Evolutionary conservation across 257 asterid genomes (phyloP).

Genomic region (Solanum appendiculatum): DNA sequence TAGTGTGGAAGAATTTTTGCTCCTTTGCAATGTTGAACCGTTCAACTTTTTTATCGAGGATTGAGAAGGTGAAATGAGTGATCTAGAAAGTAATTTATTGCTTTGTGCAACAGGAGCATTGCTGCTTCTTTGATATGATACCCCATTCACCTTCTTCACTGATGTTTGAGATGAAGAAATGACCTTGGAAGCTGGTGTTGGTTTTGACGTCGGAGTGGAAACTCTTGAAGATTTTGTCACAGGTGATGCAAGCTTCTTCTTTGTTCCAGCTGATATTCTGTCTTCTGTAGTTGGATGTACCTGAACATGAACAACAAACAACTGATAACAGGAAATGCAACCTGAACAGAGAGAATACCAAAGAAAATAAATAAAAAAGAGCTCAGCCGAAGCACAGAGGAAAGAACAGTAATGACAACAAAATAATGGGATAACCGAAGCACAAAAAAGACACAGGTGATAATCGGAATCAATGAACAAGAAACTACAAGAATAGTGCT

Average conservation of each 20-base stretch:
- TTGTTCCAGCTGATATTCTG: conserved; percentile 15
- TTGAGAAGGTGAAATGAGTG: neutral
- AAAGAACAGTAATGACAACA: neutral
- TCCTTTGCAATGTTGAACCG: conserved; percentile 22
- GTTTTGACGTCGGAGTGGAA: conserved; percentile 23
- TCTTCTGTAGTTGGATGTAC: conserved; percentile 38
- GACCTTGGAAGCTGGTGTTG: neutral
- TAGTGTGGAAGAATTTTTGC: conserved; percentile 21
- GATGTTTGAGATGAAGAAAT: conserved; percentile 22
- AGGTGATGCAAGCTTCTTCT: conserved; percentile 39
- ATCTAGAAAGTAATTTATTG: conserved; percentile 30
- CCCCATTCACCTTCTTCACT: conserved; percentile 25
- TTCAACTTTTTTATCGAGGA: neutral
- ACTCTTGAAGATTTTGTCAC: conserved; percentile 28
- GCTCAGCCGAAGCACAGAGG: neutral
- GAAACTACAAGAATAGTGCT: neutral
- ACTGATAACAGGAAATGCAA: neutral
- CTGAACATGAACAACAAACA: conserved; percentile 25
- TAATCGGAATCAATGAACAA: neutral
- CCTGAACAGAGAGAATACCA: neutral
- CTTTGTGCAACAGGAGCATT: conserved; percentile 9
- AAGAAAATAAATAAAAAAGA: neutral
- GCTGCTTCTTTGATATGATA: conserved; percentile 16
- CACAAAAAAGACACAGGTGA: neutral
- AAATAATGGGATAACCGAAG: neutral